Evolutionary conservation across 176 grass and related monocot species (phyloP).

Genomic region (Paspalum vaginatum): DNA sequence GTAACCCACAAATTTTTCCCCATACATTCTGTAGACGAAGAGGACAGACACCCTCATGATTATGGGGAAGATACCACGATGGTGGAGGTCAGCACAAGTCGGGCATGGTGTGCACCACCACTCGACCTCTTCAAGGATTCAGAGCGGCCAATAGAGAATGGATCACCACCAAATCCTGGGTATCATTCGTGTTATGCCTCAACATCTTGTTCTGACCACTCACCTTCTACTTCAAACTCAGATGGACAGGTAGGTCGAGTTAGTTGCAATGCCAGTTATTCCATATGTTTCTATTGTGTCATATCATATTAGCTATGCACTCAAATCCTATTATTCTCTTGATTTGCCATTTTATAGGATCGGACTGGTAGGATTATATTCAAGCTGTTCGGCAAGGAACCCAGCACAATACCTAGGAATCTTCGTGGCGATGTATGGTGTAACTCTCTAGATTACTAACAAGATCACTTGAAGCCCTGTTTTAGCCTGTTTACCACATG

Average conservation of each 20-base stretch:
- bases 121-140: slow-evolving; percentile 72
- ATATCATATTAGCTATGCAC: not conserved
- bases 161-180: slow-evolving; percentile 48
- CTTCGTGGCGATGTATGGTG: slow-evolving; percentile 68
- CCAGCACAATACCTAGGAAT: slow-evolving; percentile 75
- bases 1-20: slow-evolving; percentile 89
- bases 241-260: slow-evolving; percentile 72
- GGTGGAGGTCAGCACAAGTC: slow-evolving; percentile 77
- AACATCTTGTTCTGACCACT: slow-evolving; percentile 93
- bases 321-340: not conserved
- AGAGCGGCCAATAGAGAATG: slow-evolving; percentile 60
- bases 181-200: slow-evolving; percentile 70
- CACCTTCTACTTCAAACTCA: slow-evolving; percentile 92
- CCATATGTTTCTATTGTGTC: not conserved
- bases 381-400: slow-evolving; percentile 97
- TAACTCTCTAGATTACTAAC: slow-evolving; percentile 1
- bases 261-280: slow-evolving; percentile 23
- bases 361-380: slow-evolving; percentile 96
- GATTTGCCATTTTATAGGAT: slow-evolving; percentile 58
- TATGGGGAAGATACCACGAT: slow-evolving; percentile 68
- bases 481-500: slow-evolving; percentile 14
- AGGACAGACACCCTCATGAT: slow-evolving; percentile 43
- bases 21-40: slow-evolving; percentile 61
- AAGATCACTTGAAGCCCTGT: not conserved
- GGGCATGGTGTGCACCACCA: slow-evolving; percentile 52